Conservation (phyloP, 495 filamentous ascomycete species). For the Parachaetomium inaequale region DNA sequence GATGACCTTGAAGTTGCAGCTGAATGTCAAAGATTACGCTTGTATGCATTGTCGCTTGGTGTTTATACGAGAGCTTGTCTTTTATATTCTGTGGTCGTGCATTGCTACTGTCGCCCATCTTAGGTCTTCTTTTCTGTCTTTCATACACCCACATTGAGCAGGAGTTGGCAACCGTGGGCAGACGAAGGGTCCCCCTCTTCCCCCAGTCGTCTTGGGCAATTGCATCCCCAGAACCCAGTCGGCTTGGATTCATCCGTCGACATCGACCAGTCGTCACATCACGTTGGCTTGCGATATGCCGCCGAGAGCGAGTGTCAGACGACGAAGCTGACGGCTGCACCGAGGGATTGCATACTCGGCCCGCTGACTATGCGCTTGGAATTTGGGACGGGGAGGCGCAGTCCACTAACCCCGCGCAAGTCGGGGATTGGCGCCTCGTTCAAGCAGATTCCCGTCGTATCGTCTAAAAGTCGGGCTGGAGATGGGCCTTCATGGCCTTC, state of each 20-base stretch:
- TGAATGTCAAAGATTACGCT: background rate
- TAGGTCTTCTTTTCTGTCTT: no score
- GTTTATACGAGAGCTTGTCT: background rate
- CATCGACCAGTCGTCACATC: background rate
- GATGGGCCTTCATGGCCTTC: constrained; percentile 61
- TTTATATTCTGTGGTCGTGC: background rate
- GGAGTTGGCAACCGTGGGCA: background rate
- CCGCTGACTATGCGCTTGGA: background rate
- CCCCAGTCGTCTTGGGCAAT: no score
- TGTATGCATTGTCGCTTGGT: background rate
- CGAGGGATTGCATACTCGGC: background rate
- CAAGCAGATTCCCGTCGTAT: background rate
- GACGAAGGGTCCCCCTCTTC: no score
- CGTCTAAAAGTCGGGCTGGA: constrained; percentile 19
- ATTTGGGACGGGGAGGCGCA: background rate
- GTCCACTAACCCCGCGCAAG: background rate
- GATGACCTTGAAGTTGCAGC: background rate
- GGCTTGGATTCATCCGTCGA: background rate
- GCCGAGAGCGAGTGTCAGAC: background rate
- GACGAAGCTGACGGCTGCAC: background rate
- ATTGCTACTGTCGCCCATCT: background rate
- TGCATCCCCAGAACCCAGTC: no score
- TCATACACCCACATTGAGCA: background rate
- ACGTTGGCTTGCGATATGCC: background rate
- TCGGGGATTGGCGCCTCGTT: background rate